phyloP scores from a whole-genome alignment of 2,329 filamentous ascomycete genomes.

The Colletotrichum nymphaeae region DNA sequence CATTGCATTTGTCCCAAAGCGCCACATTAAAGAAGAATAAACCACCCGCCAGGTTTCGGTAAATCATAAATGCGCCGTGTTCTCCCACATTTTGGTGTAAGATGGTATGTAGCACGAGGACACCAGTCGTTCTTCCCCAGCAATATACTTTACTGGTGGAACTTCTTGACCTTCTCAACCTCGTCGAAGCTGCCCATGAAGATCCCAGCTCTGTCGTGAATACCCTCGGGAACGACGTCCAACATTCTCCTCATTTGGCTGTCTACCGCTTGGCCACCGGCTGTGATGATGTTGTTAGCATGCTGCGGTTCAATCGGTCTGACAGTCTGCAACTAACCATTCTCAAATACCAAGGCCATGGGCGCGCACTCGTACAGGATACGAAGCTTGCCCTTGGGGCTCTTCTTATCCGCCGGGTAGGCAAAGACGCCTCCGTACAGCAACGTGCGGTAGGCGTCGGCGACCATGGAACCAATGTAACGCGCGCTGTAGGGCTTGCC shows the following conservation, averaged over 20 bases:
- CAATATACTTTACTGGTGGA: slow-evolving; percentile 66
- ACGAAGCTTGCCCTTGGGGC: slow-evolving; percentile 95
- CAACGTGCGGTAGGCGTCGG: slow-evolving; percentile 95
- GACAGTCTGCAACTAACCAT: slow-evolving; percentile 71
- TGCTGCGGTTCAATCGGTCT: not conserved
- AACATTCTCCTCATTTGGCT: slow-evolving; percentile 93
- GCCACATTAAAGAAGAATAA: slow-evolving; percentile 39
- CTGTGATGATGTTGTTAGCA: slow-evolving; percentile 54
- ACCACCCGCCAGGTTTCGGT: slow-evolving; percentile 35
- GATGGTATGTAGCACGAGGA: not conserved
- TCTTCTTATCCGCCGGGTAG: slow-evolving; percentile 98
- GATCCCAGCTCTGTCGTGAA: slow-evolving; percentile 95
- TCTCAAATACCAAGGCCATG: slow-evolving; percentile 99
- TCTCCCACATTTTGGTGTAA: not conserved
- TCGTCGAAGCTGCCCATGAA: slow-evolving; percentile 96
- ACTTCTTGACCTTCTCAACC: slow-evolving; percentile 92
- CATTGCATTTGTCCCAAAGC: slow-evolving; percentile 2
- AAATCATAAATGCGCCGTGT: slow-evolving; percentile 5
- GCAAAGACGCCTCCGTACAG: slow-evolving; percentile 98
- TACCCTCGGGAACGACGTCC: slow-evolving; percentile 87
- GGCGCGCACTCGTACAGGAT: slow-evolving; percentile 99
- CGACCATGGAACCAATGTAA: slow-evolving; percentile 99
- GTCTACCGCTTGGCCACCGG: slow-evolving; percentile 92
- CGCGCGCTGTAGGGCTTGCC: slow-evolving; percentile 93
- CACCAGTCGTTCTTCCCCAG: not conserved